These are phyloP conservation scores for Dacryopinax spathularia DNA, from an alignment of 768 basidiomycete species.

Conservation along the genomic window DNA sequence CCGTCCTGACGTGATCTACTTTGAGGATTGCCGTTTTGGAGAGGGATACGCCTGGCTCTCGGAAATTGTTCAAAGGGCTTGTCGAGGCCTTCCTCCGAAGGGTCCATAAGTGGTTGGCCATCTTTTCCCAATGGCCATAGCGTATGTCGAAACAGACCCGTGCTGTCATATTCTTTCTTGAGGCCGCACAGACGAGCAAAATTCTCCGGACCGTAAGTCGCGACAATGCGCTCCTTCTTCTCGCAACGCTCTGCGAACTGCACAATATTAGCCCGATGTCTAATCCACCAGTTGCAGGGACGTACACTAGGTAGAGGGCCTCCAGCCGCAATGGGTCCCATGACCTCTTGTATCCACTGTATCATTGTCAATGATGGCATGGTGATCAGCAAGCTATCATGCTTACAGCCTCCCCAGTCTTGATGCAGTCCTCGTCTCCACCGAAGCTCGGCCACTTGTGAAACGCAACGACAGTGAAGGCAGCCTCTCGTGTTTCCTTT, in stretches of 20 bases:
- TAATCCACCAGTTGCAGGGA: conserved; percentile 27
- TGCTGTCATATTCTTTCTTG: conserved; percentile 65
- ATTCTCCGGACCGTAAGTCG: conserved; percentile 51
- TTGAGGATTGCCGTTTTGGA: conserved; percentile 30
- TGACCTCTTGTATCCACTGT: conserved; percentile 67
- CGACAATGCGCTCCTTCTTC: conserved; percentile 13
- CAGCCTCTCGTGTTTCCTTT: conserved; percentile 59
- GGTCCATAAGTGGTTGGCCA: conserved; percentile 37
- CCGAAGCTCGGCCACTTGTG: conserved; percentile 77
- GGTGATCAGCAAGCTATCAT: conserved; percentile 1
- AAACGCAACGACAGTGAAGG: conserved; percentile 75
- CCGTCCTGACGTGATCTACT: conserved; percentile 24
- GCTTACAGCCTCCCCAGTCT: conserved; percentile 65
- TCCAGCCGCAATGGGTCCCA: conserved; percentile 57
- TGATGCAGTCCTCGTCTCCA: conserved; percentile 51
- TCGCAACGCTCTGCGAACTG: conserved; percentile 21
- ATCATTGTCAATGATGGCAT: conserved; percentile 13
- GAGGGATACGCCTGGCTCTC: conserved; percentile 49
- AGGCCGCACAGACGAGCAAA: conserved; percentile 56
- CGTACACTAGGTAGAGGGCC: conserved; percentile 76
- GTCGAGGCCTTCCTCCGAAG: conserved; percentile 13
- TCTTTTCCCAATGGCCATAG: conserved; percentile 64
- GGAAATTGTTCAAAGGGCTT: background rate
- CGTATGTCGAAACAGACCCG: conserved; percentile 56
- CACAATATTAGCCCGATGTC: background rate